These are phyloP conservation scores for Apiotrichum porosum DNA, from an alignment of 1,284 basidiomycete genomes.

Conservation along the genomic window DNA sequence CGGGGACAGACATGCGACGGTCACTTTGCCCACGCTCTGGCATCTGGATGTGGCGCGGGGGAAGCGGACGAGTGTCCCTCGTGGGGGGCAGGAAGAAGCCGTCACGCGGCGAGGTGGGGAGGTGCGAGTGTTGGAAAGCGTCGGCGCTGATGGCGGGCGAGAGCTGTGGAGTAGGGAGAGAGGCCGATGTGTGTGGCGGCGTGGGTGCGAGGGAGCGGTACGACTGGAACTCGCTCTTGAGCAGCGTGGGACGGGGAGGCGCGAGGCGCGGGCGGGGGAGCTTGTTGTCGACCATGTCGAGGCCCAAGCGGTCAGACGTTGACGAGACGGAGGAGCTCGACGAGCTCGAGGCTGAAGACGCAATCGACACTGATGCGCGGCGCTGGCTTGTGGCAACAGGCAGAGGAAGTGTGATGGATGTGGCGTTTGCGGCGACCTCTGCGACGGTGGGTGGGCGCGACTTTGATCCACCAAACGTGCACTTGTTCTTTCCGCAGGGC, in stretches of 20 bases:
- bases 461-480: conserved; percentile 8
- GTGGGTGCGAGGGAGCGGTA: neutral
- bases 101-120: neutral
- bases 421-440: too few relatives aligned
- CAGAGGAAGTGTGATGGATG: too few relatives aligned
- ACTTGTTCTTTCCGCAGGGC: conserved; percentile 21
- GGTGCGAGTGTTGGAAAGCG: neutral
- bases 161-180: neutral
- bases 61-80: neutral
- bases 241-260: neutral
- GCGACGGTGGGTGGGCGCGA: neutral
- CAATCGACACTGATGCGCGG: too few relatives aligned
- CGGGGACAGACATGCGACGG: too few relatives aligned
- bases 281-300: neutral
- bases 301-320: neutral
- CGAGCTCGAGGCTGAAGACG: too few relatives aligned
- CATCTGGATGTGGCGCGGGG: neutral
- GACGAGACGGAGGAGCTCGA: neutral
- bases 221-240: neutral
- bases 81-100: neutral
- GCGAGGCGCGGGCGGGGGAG: neutral
- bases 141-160: neutral
- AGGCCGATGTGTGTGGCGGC: neutral
- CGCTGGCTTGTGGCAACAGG: too few relatives aligned
- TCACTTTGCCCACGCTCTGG: too few relatives aligned